phyloP scores from a whole-genome alignment of 225 moss, liverwort and hornwort genomes.

The Asterella californica region DNA sequence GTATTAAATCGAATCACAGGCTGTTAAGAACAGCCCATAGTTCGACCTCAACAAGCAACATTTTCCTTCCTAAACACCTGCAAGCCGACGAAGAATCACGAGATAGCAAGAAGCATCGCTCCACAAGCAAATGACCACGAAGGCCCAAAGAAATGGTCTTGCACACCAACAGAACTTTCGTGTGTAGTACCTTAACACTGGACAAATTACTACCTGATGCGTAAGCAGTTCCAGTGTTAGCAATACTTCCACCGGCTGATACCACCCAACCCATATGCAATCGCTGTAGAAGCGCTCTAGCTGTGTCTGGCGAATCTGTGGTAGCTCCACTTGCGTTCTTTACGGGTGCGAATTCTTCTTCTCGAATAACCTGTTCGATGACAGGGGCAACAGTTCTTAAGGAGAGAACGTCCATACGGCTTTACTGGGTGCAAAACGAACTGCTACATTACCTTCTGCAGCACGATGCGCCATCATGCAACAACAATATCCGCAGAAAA shows the following conservation, averaged over 20 bases:
- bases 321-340: constrained; percentile 46
- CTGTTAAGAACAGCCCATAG: neutral
- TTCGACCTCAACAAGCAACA: neutral
- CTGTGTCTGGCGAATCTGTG: constrained; percentile 47
- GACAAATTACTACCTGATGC: constrained; percentile 34
- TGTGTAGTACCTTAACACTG: neutral
- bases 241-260: constrained; percentile 42
- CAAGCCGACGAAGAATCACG: neutral
- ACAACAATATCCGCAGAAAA: neutral
- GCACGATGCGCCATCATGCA: neutral
- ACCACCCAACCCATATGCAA: constrained; percentile 53
- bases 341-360: constrained; percentile 59
- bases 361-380: constrained; percentile 37
- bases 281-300: constrained; percentile 38
- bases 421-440: too few relatives aligned
- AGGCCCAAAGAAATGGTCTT: too few relatives aligned
- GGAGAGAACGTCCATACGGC: neutral
- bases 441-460: neutral
- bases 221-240: constrained; percentile 38
- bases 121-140: neutral
- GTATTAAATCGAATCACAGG: constrained; percentile 8
- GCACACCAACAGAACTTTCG: neutral
- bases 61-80: too few relatives aligned
- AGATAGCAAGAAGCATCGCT: neutral
- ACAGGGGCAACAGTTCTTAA: neutral